These are phyloP conservation scores for Rhodofomes roseus DNA, from an alignment of 1,284 basidiomycete species.

Conservation along the genomic window DNA sequence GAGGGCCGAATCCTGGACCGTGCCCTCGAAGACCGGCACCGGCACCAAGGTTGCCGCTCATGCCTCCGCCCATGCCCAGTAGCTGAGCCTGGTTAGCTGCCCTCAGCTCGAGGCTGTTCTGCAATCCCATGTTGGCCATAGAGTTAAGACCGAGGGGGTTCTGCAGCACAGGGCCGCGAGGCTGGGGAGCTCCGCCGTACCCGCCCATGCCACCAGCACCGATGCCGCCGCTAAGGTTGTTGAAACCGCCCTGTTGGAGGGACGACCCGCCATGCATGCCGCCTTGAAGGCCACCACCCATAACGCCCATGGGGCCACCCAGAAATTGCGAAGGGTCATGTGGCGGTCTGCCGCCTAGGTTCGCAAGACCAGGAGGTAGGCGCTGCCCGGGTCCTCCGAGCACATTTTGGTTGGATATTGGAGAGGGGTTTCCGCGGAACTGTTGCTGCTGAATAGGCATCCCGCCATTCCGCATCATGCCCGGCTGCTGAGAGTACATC, in stretches of 20 bases:
- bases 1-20: conserved; percentile 44
- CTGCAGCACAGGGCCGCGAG: conserved; percentile 50
- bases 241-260: conserved; percentile 44
- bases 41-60: conserved; percentile 28
- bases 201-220: conserved; percentile 17
- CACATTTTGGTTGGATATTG: conserved; percentile 46
- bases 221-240: conserved; percentile 42
- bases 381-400: conserved; percentile 48
- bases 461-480: conserved; percentile 45
- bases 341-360: conserved; percentile 74
- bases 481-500: conserved; percentile 49
- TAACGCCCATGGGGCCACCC: conserved; percentile 42
- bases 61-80: conserved; percentile 42
- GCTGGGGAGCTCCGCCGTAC: conserved; percentile 45
- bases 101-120: conserved; percentile 52
- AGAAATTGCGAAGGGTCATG: conserved; percentile 72
- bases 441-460: conserved; percentile 56
- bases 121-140: conserved; percentile 44
- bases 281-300: conserved; percentile 44
- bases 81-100: conserved; percentile 46
- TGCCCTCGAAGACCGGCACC: conserved; percentile 32
- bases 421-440: conserved; percentile 68
- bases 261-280: conserved; percentile 44
- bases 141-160: conserved; percentile 46
- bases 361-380: conserved; percentile 78